Percentiles rank a stretch among this genome's conserved stretches.
Evolutionary conservation across 192 early-diverging fungal genomes (phyloP).

Genomic region (Backusella australiensis): DNA sequence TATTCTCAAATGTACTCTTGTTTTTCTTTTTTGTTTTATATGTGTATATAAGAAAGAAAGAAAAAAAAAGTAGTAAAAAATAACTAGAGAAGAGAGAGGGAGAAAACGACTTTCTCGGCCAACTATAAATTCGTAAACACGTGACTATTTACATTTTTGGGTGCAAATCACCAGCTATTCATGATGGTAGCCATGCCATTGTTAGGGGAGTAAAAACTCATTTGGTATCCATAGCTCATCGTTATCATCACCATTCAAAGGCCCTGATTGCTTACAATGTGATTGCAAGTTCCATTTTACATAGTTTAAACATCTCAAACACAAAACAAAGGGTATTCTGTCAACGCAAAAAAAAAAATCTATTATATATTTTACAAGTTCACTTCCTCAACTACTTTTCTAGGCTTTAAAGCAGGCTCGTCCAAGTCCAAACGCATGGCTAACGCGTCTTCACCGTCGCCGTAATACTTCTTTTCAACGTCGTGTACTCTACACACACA

Average conservation of each 20-base stretch:
- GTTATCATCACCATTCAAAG: no score
- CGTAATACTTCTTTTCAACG: constrained; percentile 96
- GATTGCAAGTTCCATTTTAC: no score
- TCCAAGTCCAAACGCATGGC: constrained; percentile 62
- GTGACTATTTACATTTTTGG: background rate
- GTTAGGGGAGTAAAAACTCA: no score
- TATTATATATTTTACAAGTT: constrained; percentile 14
- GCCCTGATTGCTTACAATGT: no score
- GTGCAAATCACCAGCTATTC: no score
- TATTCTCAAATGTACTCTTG: background rate
- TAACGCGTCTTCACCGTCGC: constrained; percentile 93
- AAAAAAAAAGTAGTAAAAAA: background rate
- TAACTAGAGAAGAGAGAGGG: background rate
- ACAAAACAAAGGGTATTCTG: background rate
- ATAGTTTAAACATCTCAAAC: background rate
- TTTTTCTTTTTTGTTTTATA: background rate
- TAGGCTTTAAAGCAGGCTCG: constrained; percentile 18
- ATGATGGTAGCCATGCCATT: no score
- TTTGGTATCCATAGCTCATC: no score
- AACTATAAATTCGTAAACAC: background rate
- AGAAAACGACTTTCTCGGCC: constrained; percentile 1
- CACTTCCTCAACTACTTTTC: constrained; percentile 35
- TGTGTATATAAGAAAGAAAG: background rate
- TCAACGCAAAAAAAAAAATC: background rate
- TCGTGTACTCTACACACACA: constrained; percentile 67